Percentiles rank a stretch among this genome's conserved stretches.
Evolutionary conservation across 139 green algal genomes (phyloP).

Genomic region (Picochlorum costavermella): DNA sequence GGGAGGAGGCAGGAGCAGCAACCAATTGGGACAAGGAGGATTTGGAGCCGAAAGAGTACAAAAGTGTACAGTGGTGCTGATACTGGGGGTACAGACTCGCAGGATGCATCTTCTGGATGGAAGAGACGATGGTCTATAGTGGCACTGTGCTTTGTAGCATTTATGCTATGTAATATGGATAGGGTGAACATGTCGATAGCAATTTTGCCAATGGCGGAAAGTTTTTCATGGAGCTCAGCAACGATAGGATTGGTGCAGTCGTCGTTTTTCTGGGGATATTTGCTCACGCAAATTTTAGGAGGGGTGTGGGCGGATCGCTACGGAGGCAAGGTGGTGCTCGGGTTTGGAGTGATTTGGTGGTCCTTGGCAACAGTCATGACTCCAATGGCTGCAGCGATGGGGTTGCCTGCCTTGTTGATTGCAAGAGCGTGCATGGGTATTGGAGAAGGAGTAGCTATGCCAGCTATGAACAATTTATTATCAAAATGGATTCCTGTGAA

Average conservation of each 20-base stretch:
- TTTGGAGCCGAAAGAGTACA: not conserved
- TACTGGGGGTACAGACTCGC: not conserved
- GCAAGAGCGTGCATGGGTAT: conserved; percentile 87
- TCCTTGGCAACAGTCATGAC: conserved; percentile 84
- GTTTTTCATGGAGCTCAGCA: conserved; percentile 72
- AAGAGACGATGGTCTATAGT: conserved; percentile 73
- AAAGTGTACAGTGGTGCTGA: too few species aligned
- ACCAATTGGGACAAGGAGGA: not conserved
- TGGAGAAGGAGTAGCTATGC: conserved; percentile 96
- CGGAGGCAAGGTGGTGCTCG: conserved; percentile 89
- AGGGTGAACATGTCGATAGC: conserved; percentile 96
- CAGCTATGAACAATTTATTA: conserved; percentile 97
- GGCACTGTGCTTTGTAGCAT: conserved; percentile 80
- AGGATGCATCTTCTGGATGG: conserved; percentile 35
- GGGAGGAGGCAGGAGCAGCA: not conserved
- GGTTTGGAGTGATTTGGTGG: conserved; percentile 94
- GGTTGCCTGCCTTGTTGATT: conserved; percentile 71
- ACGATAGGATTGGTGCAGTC: conserved; percentile 92
- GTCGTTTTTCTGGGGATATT: conserved; percentile 92
- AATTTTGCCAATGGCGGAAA: conserved; percentile 87
- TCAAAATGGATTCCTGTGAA: conserved; percentile 79
- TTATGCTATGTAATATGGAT: conserved; percentile 95
- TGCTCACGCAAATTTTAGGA: conserved; percentile 76
- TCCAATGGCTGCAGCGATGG: conserved; percentile 70
- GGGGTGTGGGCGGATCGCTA: conserved; percentile 87